Evolutionary conservation across 805 yeast species (phyloP).

Genomic region (Metschnikowia koreensis): DNA sequence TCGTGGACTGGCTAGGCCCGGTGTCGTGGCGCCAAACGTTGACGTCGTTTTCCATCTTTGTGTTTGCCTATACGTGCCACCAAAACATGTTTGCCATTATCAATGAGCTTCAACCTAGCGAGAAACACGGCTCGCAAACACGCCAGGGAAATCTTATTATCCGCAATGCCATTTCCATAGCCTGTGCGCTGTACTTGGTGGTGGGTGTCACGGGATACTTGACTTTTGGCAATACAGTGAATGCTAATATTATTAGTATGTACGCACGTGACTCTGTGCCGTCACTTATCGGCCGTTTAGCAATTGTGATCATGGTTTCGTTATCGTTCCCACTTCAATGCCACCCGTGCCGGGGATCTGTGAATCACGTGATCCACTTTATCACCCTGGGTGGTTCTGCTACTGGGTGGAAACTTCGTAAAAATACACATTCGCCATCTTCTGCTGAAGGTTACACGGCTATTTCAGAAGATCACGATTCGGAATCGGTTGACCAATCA

Average conservation of each 20-base stretch:
- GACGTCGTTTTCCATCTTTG: constrained; percentile 69
- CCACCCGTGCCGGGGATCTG: constrained; percentile 75
- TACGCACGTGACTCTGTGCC: constrained; percentile 53
- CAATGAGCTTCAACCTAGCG: constrained; percentile 55
- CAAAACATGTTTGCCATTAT: constrained; percentile 78
- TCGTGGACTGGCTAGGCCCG: constrained; percentile 38
- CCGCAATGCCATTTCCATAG: constrained; percentile 52
- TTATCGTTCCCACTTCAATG: constrained; percentile 76
- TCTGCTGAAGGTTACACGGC: constrained; percentile 27
- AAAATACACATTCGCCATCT: constrained; percentile 16
- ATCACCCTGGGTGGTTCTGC: constrained; percentile 31
- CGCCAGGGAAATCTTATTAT: constrained; percentile 50
- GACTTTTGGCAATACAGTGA: constrained; percentile 79
- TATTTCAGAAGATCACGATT: constrained; percentile 11
- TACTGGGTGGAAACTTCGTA: constrained; percentile 20
- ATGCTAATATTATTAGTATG: constrained; percentile 69
- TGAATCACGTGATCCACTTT: constrained; percentile 63
- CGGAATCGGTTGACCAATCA: constrained; percentile 13
- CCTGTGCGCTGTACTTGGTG: constrained; percentile 55
- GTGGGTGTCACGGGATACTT: constrained; percentile 72
- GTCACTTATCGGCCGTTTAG: constrained; percentile 54
- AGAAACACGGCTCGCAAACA: constrained; percentile 36
- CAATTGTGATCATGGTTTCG: constrained; percentile 70
- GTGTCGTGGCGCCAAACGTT: constrained; percentile 40
- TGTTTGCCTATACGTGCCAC: constrained; percentile 79